These are phyloP conservation scores for Termitomyces bulborhizus DNA, from an alignment of 768 basidiomycete genomes.

Conservation along the genomic window DNA sequence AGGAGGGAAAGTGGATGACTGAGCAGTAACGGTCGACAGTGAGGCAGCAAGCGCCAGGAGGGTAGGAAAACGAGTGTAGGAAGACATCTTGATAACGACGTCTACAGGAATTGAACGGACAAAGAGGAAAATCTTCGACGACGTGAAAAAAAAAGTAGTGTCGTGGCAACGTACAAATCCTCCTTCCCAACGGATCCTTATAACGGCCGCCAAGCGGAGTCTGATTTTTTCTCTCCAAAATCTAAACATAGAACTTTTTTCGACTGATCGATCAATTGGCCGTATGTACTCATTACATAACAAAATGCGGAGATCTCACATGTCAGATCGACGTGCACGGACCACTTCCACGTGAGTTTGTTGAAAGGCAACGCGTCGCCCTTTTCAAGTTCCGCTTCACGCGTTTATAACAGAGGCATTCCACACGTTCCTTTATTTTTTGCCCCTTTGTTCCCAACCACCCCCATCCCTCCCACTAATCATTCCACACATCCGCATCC, in stretches of 20 bases:
- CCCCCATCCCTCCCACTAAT: conserved; percentile 10
- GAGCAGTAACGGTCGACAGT: conserved; percentile 20
- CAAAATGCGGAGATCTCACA: background rate
- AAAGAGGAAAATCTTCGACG: background rate
- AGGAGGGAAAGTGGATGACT: conserved; percentile 32
- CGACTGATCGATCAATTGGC: conserved; percentile 4
- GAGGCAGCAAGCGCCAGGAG: conserved; percentile 25
- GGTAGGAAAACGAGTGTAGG: conserved; percentile 31
- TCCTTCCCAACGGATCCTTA: conserved; percentile 4
- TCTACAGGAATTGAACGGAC: background rate
- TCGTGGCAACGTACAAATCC: conserved; percentile 5
- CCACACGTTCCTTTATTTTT: conserved; percentile 3
- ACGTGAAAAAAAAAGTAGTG: background rate
- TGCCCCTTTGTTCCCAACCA: conserved; percentile 1
- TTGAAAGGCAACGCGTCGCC: conserved; percentile 9
- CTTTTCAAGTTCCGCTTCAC: conserved; percentile 11
- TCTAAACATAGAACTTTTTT: background rate
- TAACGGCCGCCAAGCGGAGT: conserved; percentile 11
- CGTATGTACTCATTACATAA: background rate
- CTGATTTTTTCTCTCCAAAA: conserved; percentile 3
- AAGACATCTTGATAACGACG: conserved; percentile 31
- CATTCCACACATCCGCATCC: conserved; percentile 10
- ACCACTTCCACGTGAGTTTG: conserved; percentile 15
- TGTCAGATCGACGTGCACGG: conserved; percentile 1
- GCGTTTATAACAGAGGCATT: conserved; percentile 15